Evolutionary conservation across 805 yeast species (phyloP), one percentile per base, ranked within the genome.

Genomic region (Candida stauntonica): DNA sequence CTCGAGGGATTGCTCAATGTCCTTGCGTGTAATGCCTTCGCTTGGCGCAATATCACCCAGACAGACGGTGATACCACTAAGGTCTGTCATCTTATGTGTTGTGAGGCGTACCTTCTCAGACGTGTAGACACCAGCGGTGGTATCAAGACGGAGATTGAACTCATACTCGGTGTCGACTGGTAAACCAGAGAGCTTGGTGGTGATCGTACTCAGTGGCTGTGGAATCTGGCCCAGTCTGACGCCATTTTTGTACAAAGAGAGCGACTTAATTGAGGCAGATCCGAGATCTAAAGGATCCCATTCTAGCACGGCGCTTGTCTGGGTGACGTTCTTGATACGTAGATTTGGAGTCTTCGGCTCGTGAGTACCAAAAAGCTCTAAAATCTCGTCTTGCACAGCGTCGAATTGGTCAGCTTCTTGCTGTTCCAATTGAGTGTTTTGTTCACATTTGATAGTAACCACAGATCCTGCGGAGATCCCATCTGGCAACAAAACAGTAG

Each of bases 21-120:
- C 94, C 7, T 60, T 62, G 16, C 57, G 56, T 6, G 71, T 58
- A 28, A 77, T 63, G 6, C 60, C 60, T 26, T 66, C 66, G 36
- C 68, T 66, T 30, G 73, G 67, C 45, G 78, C 80, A 42, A 89
- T 70, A 32, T 84, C 83, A 28, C 99, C 98, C 37, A 88, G 59
- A 61, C 98, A 91, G 1, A 86, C 83, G 1, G 91, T 87, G 41
- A 93, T 87, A 43, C 99, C 99, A 2, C 86, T 73, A 51, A 93
- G 70, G 62, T 93, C 97, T 0, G 96, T 88, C 97, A 91, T 88
- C 56, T 87, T 89, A 60, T 88, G 98, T 3, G 99, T 93, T 41
- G 76, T 81, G 13, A 89, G 76, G 34, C 72, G 73, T 17, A 91
- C 59, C 16, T 63, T 63, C 31, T 87, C 81, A 9, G 96, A 85